phyloP scores from a whole-genome alignment of 169 alveolate species.

The Plasmodium malariae region DNA sequence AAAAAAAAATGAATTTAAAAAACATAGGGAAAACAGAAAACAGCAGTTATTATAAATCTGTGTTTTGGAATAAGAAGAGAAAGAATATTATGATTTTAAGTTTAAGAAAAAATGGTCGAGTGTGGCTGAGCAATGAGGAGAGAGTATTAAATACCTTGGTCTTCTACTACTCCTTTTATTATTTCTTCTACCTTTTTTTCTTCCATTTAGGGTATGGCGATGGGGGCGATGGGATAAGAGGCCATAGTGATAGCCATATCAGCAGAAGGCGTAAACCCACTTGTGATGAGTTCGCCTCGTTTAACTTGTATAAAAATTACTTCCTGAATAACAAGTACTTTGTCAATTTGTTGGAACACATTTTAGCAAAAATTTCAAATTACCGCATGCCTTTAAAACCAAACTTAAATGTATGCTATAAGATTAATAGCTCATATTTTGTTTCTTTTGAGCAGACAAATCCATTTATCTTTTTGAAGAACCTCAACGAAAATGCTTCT shows the following conservation, averaged over 20 bases:
- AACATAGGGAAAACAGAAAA: slow-evolving; percentile 51
- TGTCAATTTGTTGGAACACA: slow-evolving; percentile 8
- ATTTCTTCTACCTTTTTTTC: slow-evolving; percentile 61
- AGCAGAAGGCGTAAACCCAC: not conserved
- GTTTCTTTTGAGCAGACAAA: slow-evolving; percentile 28
- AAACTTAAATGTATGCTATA: slow-evolving; percentile 44
- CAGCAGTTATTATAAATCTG: slow-evolving; percentile 45
- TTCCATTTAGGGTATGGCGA: not conserved
- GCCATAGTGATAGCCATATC: not conserved
- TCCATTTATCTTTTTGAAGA: not conserved
- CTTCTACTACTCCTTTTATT: slow-evolving; percentile 43
- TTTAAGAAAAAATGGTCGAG: slow-evolving; percentile 67
- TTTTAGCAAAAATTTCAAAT: slow-evolving; percentile 19
- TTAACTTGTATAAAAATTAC: slow-evolving; percentile 13
- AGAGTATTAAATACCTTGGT: slow-evolving; percentile 59
- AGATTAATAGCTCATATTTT: slow-evolving; percentile 25
- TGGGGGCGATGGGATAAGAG: not conserved
- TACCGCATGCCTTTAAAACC: slow-evolving; percentile 30
- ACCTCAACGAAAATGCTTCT: not conserved
- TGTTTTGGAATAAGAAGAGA: slow-evolving; percentile 37
- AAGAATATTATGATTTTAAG: slow-evolving; percentile 42
- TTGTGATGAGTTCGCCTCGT: not conserved
- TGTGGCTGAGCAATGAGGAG: slow-evolving; percentile 67
- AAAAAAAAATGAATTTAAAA: slow-evolving; percentile 1
- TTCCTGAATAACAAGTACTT: slow-evolving; percentile 37